These are phyloP conservation scores for Annulohypoxylon stygium DNA, from an alignment of 495 filamentous ascomycete species.

Conservation along the genomic window DNA sequence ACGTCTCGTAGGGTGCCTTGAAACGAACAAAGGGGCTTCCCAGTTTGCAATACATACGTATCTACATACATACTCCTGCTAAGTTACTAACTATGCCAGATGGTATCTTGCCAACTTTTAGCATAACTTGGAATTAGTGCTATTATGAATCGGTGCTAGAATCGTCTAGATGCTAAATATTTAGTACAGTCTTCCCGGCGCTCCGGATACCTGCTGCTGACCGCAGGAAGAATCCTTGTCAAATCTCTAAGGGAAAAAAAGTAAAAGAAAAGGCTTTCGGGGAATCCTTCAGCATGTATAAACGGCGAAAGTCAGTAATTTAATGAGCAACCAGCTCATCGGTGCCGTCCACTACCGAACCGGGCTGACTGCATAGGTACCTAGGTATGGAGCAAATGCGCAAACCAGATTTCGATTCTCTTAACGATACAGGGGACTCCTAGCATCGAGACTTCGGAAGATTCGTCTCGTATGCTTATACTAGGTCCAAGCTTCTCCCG, in stretches of 20 bases:
- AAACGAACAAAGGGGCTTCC: conserved; percentile 45
- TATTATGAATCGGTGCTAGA: conserved; percentile 16
- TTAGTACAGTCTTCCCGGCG: conserved; percentile 21
- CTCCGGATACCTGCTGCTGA: conserved; percentile 32
- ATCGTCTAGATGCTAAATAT: conserved; percentile 11
- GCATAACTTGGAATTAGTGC: conserved; percentile 13
- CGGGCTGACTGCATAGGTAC: conserved; percentile 17
- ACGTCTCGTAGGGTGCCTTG: conserved; percentile 44
- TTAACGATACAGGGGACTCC: conserved; percentile 12
- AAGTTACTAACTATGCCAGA: too few relatives aligned
- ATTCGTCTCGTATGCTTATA: conserved; percentile 26
- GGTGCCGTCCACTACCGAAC: conserved; percentile 23
- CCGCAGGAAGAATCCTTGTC: conserved; percentile 29
- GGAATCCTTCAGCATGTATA: conserved; percentile 21
- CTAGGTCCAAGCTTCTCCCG: conserved; percentile 30
- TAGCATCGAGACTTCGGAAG: conserved; percentile 20
- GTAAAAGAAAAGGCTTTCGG: conserved; percentile 8
- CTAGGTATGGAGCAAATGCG: conserved; percentile 8
- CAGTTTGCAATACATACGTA: conserved; percentile 25
- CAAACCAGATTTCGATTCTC: conserved; percentile 28
- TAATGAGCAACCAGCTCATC: conserved; percentile 22
- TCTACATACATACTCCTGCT: too few relatives aligned
- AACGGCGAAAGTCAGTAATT: conserved; percentile 18
- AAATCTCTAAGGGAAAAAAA: conserved; percentile 2
- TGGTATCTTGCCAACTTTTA: conserved; percentile 8